phyloP scores from a whole-genome alignment of 768 basidiomycete species.

The Boletus fagicola region DNA sequence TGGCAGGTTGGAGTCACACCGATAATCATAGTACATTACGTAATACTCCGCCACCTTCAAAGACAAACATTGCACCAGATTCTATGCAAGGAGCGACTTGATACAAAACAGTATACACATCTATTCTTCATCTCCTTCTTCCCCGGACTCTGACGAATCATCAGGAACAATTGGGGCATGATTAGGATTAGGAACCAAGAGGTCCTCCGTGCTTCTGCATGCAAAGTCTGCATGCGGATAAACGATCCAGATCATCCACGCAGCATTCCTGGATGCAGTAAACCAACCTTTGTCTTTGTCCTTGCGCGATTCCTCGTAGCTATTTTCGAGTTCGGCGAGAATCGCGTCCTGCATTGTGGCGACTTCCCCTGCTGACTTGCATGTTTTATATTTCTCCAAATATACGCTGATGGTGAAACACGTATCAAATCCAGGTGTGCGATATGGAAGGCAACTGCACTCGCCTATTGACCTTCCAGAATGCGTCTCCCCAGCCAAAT shows the following conservation, averaged over 20 bases:
- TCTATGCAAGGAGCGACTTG: background rate
- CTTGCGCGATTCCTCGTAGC: conserved; percentile 56
- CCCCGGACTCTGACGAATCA: conserved; percentile 17
- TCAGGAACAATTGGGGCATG: conserved; percentile 33
- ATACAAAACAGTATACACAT: background rate
- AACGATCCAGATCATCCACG: background rate
- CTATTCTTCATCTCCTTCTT: conserved; percentile 17
- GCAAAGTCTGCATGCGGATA: conserved; percentile 9
- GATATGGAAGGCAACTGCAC: background rate
- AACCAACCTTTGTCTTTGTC: conserved; percentile 43
- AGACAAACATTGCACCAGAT: background rate
- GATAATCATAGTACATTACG: conserved; percentile 2
- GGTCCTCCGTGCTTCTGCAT: conserved; percentile 49
- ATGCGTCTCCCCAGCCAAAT: conserved; percentile 91
- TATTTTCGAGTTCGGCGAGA: conserved; percentile 64
- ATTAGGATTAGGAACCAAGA: conserved; percentile 70
- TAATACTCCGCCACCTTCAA: background rate
- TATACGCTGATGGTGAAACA: conserved; percentile 32
- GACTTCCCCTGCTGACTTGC: conserved; percentile 60
- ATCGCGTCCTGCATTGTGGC: conserved; percentile 60
- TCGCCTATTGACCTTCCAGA: conserved; percentile 82
- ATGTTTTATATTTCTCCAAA: conserved; percentile 75
- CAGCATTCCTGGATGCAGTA: background rate
- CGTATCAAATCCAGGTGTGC: background rate
- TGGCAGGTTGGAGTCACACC: background rate